phyloP scores from a whole-genome alignment of 768 basidiomycete species.

The Tricholoma sp. region DNA sequence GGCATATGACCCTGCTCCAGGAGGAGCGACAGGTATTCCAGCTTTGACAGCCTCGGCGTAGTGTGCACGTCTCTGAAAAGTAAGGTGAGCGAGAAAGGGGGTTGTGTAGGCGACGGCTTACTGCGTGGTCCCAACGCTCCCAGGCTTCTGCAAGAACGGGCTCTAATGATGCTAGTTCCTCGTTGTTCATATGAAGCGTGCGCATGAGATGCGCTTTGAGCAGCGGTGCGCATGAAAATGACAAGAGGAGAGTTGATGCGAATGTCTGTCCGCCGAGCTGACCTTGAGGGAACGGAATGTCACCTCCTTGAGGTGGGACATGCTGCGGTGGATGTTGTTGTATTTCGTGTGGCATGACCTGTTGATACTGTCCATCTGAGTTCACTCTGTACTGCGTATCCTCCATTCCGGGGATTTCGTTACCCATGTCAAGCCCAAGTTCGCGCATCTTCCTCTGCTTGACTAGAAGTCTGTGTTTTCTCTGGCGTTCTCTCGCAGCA shows the following conservation, averaged over 20 bases:
- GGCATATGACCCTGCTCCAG: conserved; percentile 3
- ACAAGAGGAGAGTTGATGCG: conserved; percentile 70
- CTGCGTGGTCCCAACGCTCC: conserved; percentile 83
- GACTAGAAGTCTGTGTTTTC: conserved; percentile 74
- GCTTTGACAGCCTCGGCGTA: conserved; percentile 36
- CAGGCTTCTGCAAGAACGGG: conserved; percentile 80
- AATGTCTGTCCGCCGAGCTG: conserved; percentile 69
- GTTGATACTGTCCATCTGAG: conserved; percentile 41
- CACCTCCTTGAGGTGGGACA: conserved; percentile 29
- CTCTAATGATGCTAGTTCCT: conserved; percentile 73
- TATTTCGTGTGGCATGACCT: conserved; percentile 37
- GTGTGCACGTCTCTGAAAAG: conserved; percentile 34
- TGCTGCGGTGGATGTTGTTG: conserved; percentile 28
- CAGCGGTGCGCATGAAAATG: conserved; percentile 68
- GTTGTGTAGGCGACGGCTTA: conserved; percentile 26
- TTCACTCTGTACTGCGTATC: conserved; percentile 61
- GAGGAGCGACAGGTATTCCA: conserved; percentile 17
- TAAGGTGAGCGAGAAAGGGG: conserved; percentile 4
- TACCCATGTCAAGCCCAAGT: conserved; percentile 77
- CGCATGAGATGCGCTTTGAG: conserved; percentile 74
- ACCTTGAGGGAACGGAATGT: conserved; percentile 57
- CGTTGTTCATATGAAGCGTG: conserved; percentile 68
- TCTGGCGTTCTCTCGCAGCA: conserved; percentile 74
- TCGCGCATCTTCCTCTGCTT: conserved; percentile 80
- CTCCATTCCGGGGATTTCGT: conserved; percentile 63